Evolutionary conservation across 164 flowering plant species (phyloP).

Genomic region (Vitis rotundifolia): DNA sequence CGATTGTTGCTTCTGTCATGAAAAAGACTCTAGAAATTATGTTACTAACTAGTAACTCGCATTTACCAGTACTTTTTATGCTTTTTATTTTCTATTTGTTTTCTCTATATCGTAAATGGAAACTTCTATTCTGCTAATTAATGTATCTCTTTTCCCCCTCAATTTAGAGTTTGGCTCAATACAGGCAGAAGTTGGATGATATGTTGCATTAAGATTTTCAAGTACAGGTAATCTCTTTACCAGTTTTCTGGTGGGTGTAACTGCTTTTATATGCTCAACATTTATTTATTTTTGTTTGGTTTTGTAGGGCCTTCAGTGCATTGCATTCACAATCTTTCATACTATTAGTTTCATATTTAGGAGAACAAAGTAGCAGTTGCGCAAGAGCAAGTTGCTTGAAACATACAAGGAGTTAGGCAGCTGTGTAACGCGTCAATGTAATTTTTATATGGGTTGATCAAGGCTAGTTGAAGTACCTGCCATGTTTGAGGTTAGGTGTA

Average conservation of each 20-base stretch:
- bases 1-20: too few relatives aligned
- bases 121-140: neutral
- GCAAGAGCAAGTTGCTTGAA: neutral
- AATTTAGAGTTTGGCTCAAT: conserved; percentile 85
- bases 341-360: neutral
- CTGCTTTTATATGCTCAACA: neutral
- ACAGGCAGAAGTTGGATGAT: conserved; percentile 93
- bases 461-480: too few relatives aligned
- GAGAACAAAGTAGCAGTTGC: neutral
- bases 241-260: too few relatives aligned
- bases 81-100: too few relatives aligned
- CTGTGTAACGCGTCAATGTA: conserved; percentile 2
- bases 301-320: conserved; percentile 15
- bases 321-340: neutral
- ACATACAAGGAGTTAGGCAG: neutral
- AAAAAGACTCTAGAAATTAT: too few relatives aligned
- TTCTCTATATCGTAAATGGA: too few relatives aligned
- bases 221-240: conserved; percentile 16
- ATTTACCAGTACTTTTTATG: too few relatives aligned
- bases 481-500: too few relatives aligned
- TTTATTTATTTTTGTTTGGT: conserved; percentile 1
- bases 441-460: neutral
- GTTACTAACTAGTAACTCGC: too few relatives aligned
- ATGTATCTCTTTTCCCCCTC: neutral
- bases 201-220: conserved; percentile 47